Percentiles rank a stretch among this genome's conserved stretches.
Conservation (phyloP, 2,329 filamentous ascomycete species). For the Sporothrix mexicana region DNA sequence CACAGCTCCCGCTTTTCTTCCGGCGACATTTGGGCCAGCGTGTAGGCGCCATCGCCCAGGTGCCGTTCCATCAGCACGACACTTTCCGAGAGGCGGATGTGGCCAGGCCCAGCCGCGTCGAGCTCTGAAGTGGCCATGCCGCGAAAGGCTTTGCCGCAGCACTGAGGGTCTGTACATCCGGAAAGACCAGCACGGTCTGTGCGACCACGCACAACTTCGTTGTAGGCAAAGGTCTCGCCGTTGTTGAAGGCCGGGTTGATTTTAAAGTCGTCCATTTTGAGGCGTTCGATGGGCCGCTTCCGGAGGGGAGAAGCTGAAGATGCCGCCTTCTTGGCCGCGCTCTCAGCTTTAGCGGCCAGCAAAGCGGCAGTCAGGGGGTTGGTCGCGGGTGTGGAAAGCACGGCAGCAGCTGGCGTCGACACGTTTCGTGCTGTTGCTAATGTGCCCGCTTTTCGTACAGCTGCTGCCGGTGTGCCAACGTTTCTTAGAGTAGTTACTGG, state of each 20-base stretch:
- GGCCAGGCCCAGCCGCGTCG: conserved; percentile 43
- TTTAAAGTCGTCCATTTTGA: conserved; percentile 77
- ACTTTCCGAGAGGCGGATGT: conserved; percentile 49
- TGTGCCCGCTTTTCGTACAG: too few relatives aligned
- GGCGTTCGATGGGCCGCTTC: conserved; percentile 58
- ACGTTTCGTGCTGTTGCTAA: neutral
- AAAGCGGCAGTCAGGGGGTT: conserved; percentile 14
- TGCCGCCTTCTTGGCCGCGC: conserved; percentile 11
- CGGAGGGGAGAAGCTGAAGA: conserved; percentile 54
- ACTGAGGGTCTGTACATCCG: conserved; percentile 76
- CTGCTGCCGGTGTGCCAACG: too few relatives aligned
- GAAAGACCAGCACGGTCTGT: conserved; percentile 72
- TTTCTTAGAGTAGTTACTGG: too few relatives aligned
- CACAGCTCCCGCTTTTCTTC: conserved; percentile 70
- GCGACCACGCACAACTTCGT: conserved; percentile 74
- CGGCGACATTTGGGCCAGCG: conserved; percentile 61
- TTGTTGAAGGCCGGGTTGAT: conserved; percentile 76
- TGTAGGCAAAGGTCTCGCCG: conserved; percentile 73
- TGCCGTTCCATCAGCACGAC: conserved; percentile 60
- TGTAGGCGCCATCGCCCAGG: conserved; percentile 64
- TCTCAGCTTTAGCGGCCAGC: conserved; percentile 24
- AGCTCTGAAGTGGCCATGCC: conserved; percentile 65
- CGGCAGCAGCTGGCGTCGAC: neutral
- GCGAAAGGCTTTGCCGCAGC: conserved; percentile 75
- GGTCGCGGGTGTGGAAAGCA: neutral